Percentiles rank a stretch among this genome's conserved stretches.
phyloP scores from a whole-genome alignment of 2,329 filamentous ascomycete genomes.

The Colletotrichum endophyticum region DNA sequence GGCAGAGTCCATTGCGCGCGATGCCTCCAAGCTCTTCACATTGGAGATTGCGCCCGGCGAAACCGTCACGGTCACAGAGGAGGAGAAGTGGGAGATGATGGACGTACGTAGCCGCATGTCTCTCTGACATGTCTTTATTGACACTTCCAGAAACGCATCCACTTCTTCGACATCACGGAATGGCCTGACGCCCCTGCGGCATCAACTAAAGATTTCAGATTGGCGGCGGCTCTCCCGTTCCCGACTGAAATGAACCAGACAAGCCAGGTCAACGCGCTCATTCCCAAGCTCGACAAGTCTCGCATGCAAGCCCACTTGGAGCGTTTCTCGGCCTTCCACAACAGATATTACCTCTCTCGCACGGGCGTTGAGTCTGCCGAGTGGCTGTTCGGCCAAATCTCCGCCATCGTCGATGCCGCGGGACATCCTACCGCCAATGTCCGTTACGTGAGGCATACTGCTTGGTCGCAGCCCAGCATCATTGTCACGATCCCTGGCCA shows the following conservation, averaged over 20 bases:
- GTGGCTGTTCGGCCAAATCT: constrained; percentile 74
- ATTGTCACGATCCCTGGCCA: constrained; percentile 82
- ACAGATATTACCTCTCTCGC: constrained; percentile 68
- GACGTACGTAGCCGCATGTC: constrained; percentile 14
- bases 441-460: constrained; percentile 65
- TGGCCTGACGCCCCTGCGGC: constrained; percentile 17
- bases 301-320: constrained; percentile 33
- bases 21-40: constrained; percentile 22
- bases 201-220: neutral
- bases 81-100: constrained; percentile 28
- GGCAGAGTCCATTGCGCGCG: constrained; percentile 6
- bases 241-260: constrained; percentile 23
- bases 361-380: constrained; percentile 74
- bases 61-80: constrained; percentile 26
- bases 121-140: accelerated
- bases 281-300: constrained; percentile 9
- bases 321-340: constrained; percentile 70
- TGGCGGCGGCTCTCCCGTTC: constrained; percentile 20
- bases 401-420: constrained; percentile 63
- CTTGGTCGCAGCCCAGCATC: constrained; percentile 78
- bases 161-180: constrained; percentile 30
- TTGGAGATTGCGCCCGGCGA: constrained; percentile 25
- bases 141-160: constrained; percentile 20
- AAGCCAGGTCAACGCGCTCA: constrained; percentile 20
- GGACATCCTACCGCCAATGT: constrained; percentile 67